phyloP scores from a whole-genome alignment of 495 filamentous ascomycete genomes.

The Penicillium fimorum region DNA sequence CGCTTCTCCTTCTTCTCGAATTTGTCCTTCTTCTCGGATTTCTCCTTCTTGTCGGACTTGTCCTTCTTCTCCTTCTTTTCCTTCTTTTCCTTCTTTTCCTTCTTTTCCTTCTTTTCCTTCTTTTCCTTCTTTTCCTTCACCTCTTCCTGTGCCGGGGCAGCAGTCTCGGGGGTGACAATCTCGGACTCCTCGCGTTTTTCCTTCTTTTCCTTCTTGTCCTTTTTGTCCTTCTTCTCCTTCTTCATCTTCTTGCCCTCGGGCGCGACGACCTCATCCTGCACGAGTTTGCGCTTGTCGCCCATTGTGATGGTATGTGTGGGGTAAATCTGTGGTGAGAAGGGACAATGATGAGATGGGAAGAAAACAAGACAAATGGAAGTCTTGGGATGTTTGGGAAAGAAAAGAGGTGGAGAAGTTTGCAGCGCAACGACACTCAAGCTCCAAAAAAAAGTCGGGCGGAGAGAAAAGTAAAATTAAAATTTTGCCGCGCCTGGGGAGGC shows the following conservation, averaged over 20 bases:
- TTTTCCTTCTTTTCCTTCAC: constrained; percentile 22
- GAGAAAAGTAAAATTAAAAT: constrained; percentile 26
- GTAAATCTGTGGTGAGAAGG: neutral
- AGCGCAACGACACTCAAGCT: constrained; percentile 11
- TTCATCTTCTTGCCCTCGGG: constrained; percentile 44
- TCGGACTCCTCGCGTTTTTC: constrained; percentile 23
- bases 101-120: constrained; percentile 23
- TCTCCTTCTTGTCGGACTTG: too few species aligned
- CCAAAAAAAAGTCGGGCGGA: constrained; percentile 34
- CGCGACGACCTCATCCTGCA: constrained; percentile 30
- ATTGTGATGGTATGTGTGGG: constrained; percentile 28
- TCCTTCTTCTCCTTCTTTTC: constrained; percentile 18
- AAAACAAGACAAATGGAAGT: neutral
- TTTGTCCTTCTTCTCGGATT: constrained; percentile 17
- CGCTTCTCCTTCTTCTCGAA: constrained; percentile 10
- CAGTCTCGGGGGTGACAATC: constrained; percentile 10
- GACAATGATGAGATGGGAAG: neutral
- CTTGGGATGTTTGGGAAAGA: neutral
- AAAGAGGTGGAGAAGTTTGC: constrained; percentile 5
- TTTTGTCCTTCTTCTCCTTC: constrained; percentile 34
- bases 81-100: constrained; percentile 21
- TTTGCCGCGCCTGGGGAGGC: constrained; percentile 24
- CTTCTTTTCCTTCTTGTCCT: constrained; percentile 32
- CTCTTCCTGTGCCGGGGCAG: constrained; percentile 1
- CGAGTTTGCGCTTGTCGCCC: constrained; percentile 48